phyloP scores from a whole-genome alignment of 345 rosid species.

The Cardiospermum halicacabum region DNA sequence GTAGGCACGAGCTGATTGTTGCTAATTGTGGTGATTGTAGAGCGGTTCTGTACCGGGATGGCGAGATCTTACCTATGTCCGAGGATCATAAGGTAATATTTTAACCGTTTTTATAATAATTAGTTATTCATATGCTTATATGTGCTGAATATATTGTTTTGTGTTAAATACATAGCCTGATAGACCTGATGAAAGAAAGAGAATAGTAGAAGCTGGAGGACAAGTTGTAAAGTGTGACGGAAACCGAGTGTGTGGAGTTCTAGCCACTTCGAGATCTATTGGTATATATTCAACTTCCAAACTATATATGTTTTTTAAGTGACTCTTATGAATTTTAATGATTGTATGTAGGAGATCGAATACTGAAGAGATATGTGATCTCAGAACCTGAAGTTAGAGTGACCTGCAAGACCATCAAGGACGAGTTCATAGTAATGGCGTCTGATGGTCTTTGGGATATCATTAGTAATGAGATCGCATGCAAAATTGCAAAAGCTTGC shows the following conservation, averaged over 20 bases:
- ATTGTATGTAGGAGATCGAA: constrained; percentile 27
- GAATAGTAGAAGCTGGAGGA: constrained; percentile 27
- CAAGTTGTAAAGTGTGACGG: constrained; percentile 14
- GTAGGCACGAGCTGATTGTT: constrained; percentile 30
- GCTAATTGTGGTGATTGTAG: constrained; percentile 44
- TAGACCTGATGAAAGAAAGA: constrained; percentile 16
- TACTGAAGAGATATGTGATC: constrained; percentile 26
- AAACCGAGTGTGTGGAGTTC: constrained; percentile 15
- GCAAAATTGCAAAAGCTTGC: constrained; percentile 24
- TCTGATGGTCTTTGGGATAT: constrained; percentile 43
- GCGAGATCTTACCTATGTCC: constrained; percentile 27
- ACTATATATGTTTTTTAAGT: neutral
- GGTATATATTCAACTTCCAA: constrained; percentile 16
- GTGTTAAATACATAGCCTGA: constrained; percentile 24
- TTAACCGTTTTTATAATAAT: neutral
- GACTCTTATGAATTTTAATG: neutral
- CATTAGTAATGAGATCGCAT: constrained; percentile 31
- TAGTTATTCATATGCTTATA: too few species aligned
- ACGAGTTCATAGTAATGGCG: constrained; percentile 29
- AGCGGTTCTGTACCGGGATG: constrained; percentile 28
- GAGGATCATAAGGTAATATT: constrained; percentile 29
- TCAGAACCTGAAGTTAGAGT: constrained; percentile 31
- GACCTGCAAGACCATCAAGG: constrained; percentile 15
- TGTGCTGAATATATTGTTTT: too few species aligned
- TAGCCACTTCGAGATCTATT: constrained; percentile 25